Base-by-base conservation (phyloP, 2,329 filamentous ascomycete species). In the Calonectria crousiana region DNA sequence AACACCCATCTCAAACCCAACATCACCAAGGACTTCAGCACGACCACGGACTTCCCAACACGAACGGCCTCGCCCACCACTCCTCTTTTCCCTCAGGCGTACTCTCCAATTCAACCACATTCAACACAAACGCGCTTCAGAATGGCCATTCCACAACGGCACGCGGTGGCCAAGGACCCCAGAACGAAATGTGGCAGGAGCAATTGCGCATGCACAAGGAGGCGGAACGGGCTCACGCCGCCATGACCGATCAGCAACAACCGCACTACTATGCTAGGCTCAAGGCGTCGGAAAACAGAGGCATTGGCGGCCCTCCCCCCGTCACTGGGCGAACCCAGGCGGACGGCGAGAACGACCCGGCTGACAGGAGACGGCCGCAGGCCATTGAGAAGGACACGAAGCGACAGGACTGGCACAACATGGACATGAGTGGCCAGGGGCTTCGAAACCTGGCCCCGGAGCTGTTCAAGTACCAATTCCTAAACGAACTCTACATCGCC, bases 341-440 rank as follows among this genome's bases (percentile, higher is more conserved):
- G 3, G 84, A 87, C 30, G 86, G 87, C 62, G 90, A 92, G 60
- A 87, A 88, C 71, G 90, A 92, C 73, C 79, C 86, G 20, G 89
- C 89, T 62, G 90, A 92, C 78, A 87, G 90, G 79, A 88, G 91
- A 80, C 85, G 91, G 71, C 91, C 91, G 38, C 90, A 93, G 79
- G 93, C 93, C 80, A 88, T 94, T 70, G 91, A 94, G 74, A 90
- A 91, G 81, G 88, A 90, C 73, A 89, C 90, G 76, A 92, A 92
- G 80, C 88, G 93, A 77, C 94, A 98, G 84, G 94, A 96, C 81
- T 98, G 97, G 97, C 92, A 95, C 84, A 95, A 96, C 77, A 89
- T 99, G 79, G 97, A 99, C 85, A 93, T 98, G 83, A 97, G 96
- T 79, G 97, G 97, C n/a, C 97, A 98, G 86, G 96, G 96, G 26